Evolutionary conservation across 148 eudicot species (phyloP).

Genomic region (Simmondsia chinensis): DNA sequence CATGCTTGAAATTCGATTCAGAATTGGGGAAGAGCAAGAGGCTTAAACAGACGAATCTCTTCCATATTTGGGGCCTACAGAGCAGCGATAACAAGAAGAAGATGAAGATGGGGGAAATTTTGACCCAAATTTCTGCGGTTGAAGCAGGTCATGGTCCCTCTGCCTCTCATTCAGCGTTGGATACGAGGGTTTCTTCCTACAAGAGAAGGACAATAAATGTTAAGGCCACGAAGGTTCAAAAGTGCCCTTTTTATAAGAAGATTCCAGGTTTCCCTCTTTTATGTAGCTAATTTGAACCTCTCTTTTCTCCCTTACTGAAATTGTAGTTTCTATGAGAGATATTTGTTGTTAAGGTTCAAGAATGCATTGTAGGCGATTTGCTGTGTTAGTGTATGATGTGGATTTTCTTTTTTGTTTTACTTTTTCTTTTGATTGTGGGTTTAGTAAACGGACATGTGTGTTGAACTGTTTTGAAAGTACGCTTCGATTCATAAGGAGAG

Average conservation of each 20-base stretch:
- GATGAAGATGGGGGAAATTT: neutral
- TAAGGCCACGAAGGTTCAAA: too few species aligned
- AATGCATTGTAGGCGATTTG: too few species aligned
- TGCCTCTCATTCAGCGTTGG: too few species aligned
- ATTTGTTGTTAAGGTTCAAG: neutral
- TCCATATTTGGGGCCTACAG: slow-evolving; percentile 40
- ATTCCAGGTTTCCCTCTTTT: slow-evolving; percentile 32
- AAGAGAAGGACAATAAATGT: too few species aligned
- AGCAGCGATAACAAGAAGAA: neutral
- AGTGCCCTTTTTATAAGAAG: slow-evolving; percentile 71
- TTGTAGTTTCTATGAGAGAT: neutral
- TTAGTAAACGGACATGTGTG: too few species aligned
- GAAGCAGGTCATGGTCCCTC: too few species aligned
- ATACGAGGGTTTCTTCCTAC: too few species aligned
- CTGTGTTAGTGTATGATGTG: too few species aligned
- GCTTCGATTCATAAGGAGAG: too few species aligned
- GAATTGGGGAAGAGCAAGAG: slow-evolving; percentile 9
- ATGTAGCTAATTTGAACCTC: neutral
- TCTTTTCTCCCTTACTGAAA: neutral
- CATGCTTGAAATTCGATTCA: slow-evolving; percentile 10
- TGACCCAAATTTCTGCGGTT: neutral
- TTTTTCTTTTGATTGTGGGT: too few species aligned
- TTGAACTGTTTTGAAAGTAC: too few species aligned
- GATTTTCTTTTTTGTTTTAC: too few species aligned
- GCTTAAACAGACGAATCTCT: slow-evolving; percentile 32